phyloP scores from a whole-genome alignment of 2,329 filamentous ascomycete genomes.

The Blumeriella jaapii region DNA sequence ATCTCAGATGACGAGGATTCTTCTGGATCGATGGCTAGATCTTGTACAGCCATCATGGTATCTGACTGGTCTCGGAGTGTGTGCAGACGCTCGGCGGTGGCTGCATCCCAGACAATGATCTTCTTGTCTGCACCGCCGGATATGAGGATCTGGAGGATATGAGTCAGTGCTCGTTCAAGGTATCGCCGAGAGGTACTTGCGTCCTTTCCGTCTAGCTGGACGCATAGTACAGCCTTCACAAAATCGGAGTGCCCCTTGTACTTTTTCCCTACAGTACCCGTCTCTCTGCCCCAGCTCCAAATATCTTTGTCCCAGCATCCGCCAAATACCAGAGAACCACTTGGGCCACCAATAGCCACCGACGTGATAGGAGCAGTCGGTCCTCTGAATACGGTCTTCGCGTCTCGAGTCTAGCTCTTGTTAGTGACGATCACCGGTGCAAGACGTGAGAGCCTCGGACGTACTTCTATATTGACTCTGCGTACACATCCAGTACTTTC shows the following conservation, averaged over 20 bases:
- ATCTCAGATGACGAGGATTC: constrained; percentile 38
- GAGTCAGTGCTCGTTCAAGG: constrained; percentile 5
- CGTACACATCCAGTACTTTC: constrained; percentile 78
- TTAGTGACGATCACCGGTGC: constrained; percentile 6
- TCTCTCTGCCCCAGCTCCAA: constrained; percentile 68
- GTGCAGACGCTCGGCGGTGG: constrained; percentile 56
- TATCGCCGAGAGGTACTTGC: constrained; percentile 22
- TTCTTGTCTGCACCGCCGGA: constrained; percentile 70
- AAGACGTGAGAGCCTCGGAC: constrained; percentile 28
- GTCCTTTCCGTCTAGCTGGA: constrained; percentile 48
- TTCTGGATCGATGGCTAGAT: constrained; percentile 63
- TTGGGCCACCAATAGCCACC: constrained; percentile 51
- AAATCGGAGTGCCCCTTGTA: constrained; percentile 81
- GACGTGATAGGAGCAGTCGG: constrained; percentile 73
- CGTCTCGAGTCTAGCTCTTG: constrained; percentile 30
- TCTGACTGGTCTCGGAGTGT: constrained; percentile 63
- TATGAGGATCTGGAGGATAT: constrained; percentile 38
- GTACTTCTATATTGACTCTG: constrained; percentile 63
- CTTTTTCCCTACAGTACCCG: constrained; percentile 40
- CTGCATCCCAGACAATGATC: constrained; percentile 73
- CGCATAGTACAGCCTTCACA: constrained; percentile 66
- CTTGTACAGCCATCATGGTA: constrained; percentile 67
- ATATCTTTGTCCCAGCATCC: constrained; percentile 92
- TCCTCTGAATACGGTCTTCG: constrained; percentile 50
- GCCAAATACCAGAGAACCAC: constrained; percentile 56